These are phyloP conservation scores for Thelephora terrestris DNA, from an alignment of 1,284 basidiomycete genomes.

Conservation along the genomic window DNA sequence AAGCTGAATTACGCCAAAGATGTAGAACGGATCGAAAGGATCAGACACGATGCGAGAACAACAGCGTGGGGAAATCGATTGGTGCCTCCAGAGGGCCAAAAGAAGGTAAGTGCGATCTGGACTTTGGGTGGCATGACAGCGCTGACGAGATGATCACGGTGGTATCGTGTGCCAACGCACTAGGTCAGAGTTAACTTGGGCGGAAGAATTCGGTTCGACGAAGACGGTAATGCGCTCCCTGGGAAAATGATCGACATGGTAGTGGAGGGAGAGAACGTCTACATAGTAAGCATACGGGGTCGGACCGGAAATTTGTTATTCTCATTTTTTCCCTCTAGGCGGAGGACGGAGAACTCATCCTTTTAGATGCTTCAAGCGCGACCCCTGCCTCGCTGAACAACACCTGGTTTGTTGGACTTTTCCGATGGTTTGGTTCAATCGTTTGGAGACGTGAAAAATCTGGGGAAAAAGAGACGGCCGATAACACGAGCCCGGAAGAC, in stretches of 20 bases:
- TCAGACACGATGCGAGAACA: slow-evolving; percentile 50
- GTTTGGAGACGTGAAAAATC: slow-evolving; percentile 19
- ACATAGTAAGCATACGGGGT: slow-evolving; percentile 43
- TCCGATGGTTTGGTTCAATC: slow-evolving; percentile 26
- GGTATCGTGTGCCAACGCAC: background rate
- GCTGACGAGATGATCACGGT: background rate
- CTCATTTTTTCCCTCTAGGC: background rate
- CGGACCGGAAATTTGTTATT: no score
- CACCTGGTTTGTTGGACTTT: slow-evolving; percentile 42
- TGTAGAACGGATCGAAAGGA: slow-evolving; percentile 55
- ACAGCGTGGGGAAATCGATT: slow-evolving; percentile 73
- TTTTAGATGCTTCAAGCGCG: slow-evolving; percentile 39
- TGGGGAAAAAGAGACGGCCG: slow-evolving; percentile 22
- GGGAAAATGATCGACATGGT: slow-evolving; percentile 63
- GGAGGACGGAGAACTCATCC: slow-evolving; percentile 7
- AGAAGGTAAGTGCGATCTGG: slow-evolving; percentile 44
- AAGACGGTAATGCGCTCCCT: slow-evolving; percentile 39
- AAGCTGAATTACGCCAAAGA: slow-evolving; percentile 70
- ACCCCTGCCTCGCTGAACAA: slow-evolving; percentile 33
- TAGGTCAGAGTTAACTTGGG: slow-evolving; percentile 66
- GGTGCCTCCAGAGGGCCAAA: slow-evolving; percentile 45
- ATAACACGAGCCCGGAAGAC: slow-evolving; percentile 26
- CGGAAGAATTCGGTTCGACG: slow-evolving; percentile 38
- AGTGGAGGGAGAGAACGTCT: slow-evolving; percentile 63
- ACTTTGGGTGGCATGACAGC: background rate